Conservation (phyloP, 2,329 filamentous ascomycete species). For the Cladorrhinum sp. region DNA sequence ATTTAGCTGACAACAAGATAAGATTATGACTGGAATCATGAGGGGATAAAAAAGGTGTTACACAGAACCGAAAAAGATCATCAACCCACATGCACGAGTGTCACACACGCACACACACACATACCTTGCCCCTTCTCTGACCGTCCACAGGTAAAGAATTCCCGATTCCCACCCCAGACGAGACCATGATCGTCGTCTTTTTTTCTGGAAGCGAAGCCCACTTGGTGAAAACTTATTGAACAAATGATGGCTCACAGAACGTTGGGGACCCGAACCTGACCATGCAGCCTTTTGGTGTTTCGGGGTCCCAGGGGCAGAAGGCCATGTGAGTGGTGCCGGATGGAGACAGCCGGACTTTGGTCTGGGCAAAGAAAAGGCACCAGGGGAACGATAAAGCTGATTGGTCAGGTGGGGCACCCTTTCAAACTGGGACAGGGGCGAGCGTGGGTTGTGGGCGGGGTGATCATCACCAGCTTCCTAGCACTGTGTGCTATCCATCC, state of each 20-base stretch:
- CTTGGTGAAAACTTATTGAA: not conserved
- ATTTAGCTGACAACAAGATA: not conserved
- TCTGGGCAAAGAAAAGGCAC: constrained; percentile 8
- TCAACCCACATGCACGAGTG: not conserved
- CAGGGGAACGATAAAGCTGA: constrained; percentile 9
- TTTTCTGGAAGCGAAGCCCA: not conserved
- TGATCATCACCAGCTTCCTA: not conserved
- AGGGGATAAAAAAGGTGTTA: not conserved
- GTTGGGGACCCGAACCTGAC: not conserved
- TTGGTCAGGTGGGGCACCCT: constrained; percentile 8
- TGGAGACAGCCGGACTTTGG: constrained; percentile 7
- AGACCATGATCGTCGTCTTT: not conserved
- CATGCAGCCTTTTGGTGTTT: constrained; percentile 13
- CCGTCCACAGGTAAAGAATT: too few species aligned
- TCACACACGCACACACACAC: not conserved
- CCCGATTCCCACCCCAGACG: not conserved
- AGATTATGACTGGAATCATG: not conserved
- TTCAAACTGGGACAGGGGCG: constrained; percentile 11
- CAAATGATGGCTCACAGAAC: not conserved
- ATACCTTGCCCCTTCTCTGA: too few species aligned
- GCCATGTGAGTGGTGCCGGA: constrained; percentile 17
- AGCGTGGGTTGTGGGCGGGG: not conserved
- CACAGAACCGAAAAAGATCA: not conserved
- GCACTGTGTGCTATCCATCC: not conserved
- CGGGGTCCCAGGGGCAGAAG: constrained; percentile 13